Percentiles rank a stretch among this genome's conserved stretches.
Evolutionary conservation across 148 eudicot species (phyloP).

Genomic region (Camellia sinensis): DNA sequence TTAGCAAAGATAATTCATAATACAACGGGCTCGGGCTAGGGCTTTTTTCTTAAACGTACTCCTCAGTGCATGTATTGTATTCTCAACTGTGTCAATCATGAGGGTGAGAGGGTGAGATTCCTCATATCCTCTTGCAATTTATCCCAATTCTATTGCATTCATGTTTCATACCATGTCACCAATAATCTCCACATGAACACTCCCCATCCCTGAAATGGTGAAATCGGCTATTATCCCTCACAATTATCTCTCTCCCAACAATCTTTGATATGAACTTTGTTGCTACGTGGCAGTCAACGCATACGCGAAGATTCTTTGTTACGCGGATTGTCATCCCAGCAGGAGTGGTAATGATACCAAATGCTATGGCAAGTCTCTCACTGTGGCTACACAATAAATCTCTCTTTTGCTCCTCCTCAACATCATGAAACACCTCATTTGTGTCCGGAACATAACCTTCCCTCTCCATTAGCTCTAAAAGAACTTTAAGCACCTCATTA

Average conservation of each 20-base stretch:
- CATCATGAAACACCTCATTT: conserved; percentile 57
- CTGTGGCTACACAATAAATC: conserved; percentile 43
- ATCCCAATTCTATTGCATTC: not conserved
- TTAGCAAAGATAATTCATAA: no score
- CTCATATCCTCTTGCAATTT: not conserved
- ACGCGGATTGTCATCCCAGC: conserved; percentile 52
- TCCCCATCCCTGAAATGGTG: conserved; percentile 62
- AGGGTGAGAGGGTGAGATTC: not conserved
- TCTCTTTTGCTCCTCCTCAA: conserved; percentile 59
- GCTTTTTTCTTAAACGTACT: not conserved
- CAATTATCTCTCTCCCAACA: conserved; percentile 48
- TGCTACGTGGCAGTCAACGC: conserved; percentile 58
- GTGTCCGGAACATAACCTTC: conserved; percentile 67
- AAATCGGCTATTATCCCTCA: conserved; percentile 53
- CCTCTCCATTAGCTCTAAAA: conserved; percentile 47
- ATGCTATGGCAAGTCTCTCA: conserved; percentile 66
- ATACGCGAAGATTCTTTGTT: conserved; percentile 61
- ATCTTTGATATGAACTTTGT: conserved; percentile 58
- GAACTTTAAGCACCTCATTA: conserved; percentile 37
- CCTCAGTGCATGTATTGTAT: not conserved
- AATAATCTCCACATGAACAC: conserved; percentile 69
- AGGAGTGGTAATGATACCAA: conserved; percentile 54
- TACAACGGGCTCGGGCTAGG: not conserved
- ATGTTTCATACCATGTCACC: conserved; percentile 28
- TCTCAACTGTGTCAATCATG: not conserved